phyloP scores from a whole-genome alignment of 73 alveolate genomes.

The Tetrahymena elliotti region DNA sequence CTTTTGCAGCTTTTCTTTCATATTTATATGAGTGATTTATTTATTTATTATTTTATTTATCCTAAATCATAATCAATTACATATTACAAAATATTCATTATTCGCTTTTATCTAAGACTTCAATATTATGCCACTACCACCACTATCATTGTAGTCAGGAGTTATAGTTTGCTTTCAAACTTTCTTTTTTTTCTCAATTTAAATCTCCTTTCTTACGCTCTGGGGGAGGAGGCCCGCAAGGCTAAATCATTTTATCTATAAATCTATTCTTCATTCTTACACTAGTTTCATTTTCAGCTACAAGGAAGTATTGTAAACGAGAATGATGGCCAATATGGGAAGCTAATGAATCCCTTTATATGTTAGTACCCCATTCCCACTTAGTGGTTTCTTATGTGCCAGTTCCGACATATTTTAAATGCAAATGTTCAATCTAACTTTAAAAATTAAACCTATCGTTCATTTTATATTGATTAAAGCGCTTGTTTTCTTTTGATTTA shows the following conservation, averaged over 20 bases:
- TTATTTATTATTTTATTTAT: too few species aligned
- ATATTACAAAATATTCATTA: too few species aligned
- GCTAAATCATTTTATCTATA: neutral
- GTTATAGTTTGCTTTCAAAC: neutral
- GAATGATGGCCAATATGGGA: neutral
- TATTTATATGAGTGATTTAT: too few species aligned
- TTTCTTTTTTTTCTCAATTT: neutral
- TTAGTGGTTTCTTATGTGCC: neutral
- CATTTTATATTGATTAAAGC: neutral
- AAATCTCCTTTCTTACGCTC: conserved; percentile 2
- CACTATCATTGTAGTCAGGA: too few species aligned
- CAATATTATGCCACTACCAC: neutral
- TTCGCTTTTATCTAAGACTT: neutral
- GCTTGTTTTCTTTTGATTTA: neutral
- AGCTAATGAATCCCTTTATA: neutral
- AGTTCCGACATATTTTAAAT: neutral
- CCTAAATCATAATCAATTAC: too few species aligned
- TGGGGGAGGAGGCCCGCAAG: neutral
- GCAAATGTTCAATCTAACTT: neutral
- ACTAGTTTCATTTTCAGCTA: neutral
- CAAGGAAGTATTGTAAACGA: neutral
- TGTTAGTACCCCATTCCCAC: neutral
- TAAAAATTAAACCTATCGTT: neutral
- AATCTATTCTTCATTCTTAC: neutral
- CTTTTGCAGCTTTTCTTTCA: too few species aligned